These are phyloP conservation scores for Metrosideros polymorpha DNA, from an alignment of 441 rosid genomes.

Conservation along the genomic window DNA sequence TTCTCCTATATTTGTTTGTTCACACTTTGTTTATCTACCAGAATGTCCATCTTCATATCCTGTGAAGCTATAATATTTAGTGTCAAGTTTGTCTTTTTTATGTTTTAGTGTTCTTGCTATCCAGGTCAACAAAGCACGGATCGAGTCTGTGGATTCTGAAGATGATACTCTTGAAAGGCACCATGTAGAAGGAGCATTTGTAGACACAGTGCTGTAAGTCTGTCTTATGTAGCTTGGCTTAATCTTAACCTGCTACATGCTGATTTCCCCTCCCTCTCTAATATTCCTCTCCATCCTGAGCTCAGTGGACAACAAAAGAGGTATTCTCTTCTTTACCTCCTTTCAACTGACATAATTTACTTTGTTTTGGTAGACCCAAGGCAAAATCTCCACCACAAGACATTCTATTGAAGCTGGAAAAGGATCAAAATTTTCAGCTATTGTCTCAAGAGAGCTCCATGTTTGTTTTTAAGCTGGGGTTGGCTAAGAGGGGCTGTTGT, in stretches of 20 bases:
- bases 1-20: neutral
- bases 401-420: conserved; percentile 70
- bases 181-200: conserved; percentile 90
- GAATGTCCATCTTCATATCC: neutral
- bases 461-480: conserved; percentile 88
- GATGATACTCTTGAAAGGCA: conserved; percentile 75
- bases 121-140: conserved; percentile 66
- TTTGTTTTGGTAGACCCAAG: conserved; percentile 48
- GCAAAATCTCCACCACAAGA: conserved; percentile 87
- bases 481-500: conserved; percentile 62
- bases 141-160: conserved; percentile 49
- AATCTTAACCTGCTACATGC: neutral
- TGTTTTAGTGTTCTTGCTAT: conserved; percentile 5
- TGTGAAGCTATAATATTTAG: neutral
- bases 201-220: conserved; percentile 85
- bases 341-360: neutral
- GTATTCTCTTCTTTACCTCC: neutral
- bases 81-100: neutral
- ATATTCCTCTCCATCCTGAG: neutral
- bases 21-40: neutral
- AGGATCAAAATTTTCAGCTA: conserved; percentile 54
- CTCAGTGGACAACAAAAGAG: neutral
- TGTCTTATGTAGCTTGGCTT: neutral
- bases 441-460: conserved; percentile 67
- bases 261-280: neutral